Evolutionary conservation across 2,329 filamentous ascomycete genomes (phyloP), one percentile per base, ranked within the genome.

Genomic region (Aspergillus novofumigatus): DNA sequence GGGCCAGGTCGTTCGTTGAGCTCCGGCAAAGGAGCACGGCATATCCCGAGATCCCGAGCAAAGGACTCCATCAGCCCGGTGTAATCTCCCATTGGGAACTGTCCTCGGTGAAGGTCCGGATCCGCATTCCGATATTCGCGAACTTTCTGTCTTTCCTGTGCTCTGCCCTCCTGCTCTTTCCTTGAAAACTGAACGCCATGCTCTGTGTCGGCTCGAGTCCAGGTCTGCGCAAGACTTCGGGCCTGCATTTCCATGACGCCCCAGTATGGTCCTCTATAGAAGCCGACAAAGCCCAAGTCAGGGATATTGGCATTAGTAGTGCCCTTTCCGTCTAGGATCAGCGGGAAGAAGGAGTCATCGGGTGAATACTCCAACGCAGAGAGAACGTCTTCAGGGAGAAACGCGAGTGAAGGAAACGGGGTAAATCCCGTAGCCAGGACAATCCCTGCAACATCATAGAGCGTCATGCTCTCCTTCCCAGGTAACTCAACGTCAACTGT

Each of bases 181-280:
- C 62, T 44, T n/a, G 52, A 53, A 9, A 57, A 23, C 17, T 21
- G 23, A 0, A 26, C 32, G 3, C 50, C 42, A 7, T 53, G n/a
- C 10, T 50, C 21, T 1, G 53, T 9, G 9, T 57, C 41, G 3
- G 32, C 17, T n/a, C 17, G 50, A 6, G 67, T 72, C 88, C 89
- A 92, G 10, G 84, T 69, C 11, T 81, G 72, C 0, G 86, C 80
- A 5, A 92, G 75, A 59, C 89, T 81, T 1, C 88, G 83, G 2
- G 90, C 87, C 73, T 95, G 91, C 87, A 92, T 90, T 71, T 94
- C 90, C 81, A 93, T 91, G 0, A 92, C 86, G 1, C 88, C 88
- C 91, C 91, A 95, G 70, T 91, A 94, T 0, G 90, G 90, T 0
- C 89, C 89, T 59, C 91, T 83, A 68, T 95, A 95, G 72, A 92